These are phyloP conservation scores for Ophiognomonia clavigignenti-juglandacearum DNA, from an alignment of 2,329 filamentous ascomycete genomes.

Conservation along the genomic window DNA sequence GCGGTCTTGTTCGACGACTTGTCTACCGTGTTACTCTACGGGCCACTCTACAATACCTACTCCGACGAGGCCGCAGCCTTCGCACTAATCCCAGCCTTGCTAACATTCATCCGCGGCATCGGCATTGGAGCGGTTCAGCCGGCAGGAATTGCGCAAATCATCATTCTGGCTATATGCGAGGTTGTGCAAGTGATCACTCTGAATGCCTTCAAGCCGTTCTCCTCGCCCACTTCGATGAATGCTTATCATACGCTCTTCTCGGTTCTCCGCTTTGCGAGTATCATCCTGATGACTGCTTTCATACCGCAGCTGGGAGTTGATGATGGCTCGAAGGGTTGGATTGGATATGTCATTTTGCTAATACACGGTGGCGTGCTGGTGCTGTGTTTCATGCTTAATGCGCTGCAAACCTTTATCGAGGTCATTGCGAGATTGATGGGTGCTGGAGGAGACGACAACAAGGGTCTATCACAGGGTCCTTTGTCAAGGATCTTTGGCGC, in stretches of 20 bases:
- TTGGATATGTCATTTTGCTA: constrained; percentile 85
- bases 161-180: constrained; percentile 89
- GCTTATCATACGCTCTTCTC: constrained; percentile 87
- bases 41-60: constrained; percentile 95
- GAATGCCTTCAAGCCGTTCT: constrained; percentile 85
- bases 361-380: constrained; percentile 81
- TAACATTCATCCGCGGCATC: constrained; percentile 82
- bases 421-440: constrained; percentile 78
- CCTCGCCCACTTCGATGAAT: constrained; percentile 93
- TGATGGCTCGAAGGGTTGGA: constrained; percentile 83
- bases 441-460: constrained; percentile 70
- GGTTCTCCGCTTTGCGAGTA: constrained; percentile 66
- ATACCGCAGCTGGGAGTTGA: constrained; percentile 75
- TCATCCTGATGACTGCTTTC: constrained; percentile 77
- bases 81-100: constrained; percentile 77
- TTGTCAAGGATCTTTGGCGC: constrained; percentile 88
- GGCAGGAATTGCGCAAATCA: constrained; percentile 87
- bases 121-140: constrained; percentile 90
- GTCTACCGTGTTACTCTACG: constrained; percentile 82
- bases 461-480: constrained; percentile 70
- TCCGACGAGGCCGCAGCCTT: constrained; percentile 90
- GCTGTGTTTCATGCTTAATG: constrained; percentile 90
- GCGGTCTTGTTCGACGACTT: constrained; percentile 91
- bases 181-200: constrained; percentile 84
- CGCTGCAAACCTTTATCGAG: constrained; percentile 84